These are phyloP conservation scores for Collybiopsis confluens DNA, from an alignment of 768 basidiomycete species.

Conservation along the genomic window DNA sequence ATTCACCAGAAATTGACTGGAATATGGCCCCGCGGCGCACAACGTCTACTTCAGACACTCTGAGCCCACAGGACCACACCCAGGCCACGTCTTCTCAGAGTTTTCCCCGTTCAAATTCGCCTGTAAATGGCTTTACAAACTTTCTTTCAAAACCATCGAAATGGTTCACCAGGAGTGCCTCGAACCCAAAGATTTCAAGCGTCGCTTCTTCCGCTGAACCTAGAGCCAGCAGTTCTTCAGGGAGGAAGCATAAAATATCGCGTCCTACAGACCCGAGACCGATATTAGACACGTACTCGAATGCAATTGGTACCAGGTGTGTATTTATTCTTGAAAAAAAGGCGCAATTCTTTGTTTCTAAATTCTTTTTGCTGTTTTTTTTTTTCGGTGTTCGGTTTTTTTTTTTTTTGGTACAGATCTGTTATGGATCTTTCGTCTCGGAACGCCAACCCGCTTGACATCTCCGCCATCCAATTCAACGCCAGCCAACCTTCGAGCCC, in stretches of 20 bases:
- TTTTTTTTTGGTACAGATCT: conserved; percentile 40
- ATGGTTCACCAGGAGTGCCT: conserved; percentile 67
- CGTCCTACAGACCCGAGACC: conserved; percentile 81
- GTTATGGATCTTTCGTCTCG: conserved; percentile 52
- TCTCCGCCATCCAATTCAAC: conserved; percentile 27
- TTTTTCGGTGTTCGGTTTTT: too few species aligned
- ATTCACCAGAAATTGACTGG: too few species aligned
- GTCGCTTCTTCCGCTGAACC: conserved; percentile 35
- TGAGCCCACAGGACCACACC: conserved; percentile 33
- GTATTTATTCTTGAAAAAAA: conserved; percentile 20
- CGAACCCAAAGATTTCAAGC: conserved; percentile 40
- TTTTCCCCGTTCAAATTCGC: conserved; percentile 58
- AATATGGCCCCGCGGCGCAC: conserved; percentile 50
- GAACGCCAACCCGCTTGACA: conserved; percentile 40
- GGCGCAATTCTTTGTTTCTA: too few species aligned
- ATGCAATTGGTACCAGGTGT: conserved; percentile 49
- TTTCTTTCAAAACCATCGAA: conserved; percentile 64
- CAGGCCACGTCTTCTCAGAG: conserved; percentile 31
- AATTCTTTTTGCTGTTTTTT: too few species aligned
- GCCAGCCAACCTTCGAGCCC: conserved; percentile 38
- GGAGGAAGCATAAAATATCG: conserved; percentile 75
- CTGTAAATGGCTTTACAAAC: conserved; percentile 49
- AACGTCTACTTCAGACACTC: conserved; percentile 30
- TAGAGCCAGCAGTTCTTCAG: conserved; percentile 37
- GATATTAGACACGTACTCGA: conserved; percentile 55